phyloP scores from a whole-genome alignment of 116 monocot genomes.

The Papilionanthe hybrid region DNA sequence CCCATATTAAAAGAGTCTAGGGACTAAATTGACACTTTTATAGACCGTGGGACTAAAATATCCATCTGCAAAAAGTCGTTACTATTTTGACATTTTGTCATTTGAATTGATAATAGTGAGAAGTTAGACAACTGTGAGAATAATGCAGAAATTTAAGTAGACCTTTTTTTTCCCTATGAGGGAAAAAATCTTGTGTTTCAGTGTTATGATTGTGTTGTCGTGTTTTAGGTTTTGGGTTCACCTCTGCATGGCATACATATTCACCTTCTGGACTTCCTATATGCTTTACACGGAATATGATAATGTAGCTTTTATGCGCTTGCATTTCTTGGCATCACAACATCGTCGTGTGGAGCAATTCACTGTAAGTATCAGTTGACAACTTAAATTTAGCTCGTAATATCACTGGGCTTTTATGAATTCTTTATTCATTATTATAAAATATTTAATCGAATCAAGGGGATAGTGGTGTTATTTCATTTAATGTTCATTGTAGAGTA shows the following conservation, averaged over 20 bases:
- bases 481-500: no score
- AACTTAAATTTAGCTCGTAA: background rate
- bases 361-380: slow-evolving; percentile 47
- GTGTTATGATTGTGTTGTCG: background rate
- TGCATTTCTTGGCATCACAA: slow-evolving; percentile 86
- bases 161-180: background rate
- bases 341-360: slow-evolving; percentile 81
- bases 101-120: background rate
- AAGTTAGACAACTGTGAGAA: background rate
- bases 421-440: background rate
- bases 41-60: no score
- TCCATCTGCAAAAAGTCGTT: no score
- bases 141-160: background rate
- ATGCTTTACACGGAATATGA: slow-evolving; percentile 79
- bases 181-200: background rate
- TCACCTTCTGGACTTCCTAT: slow-evolving; percentile 84
- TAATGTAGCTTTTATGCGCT: slow-evolving; percentile 70
- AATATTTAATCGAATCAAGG: background rate
- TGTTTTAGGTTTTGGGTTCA: slow-evolving; percentile 72
- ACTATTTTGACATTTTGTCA: no score
- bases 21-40: no score
- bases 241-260: slow-evolving; percentile 66
- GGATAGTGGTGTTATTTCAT: background rate
- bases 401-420: background rate
- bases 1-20: no score